Base-by-base conservation (phyloP, 1,139 yeast genomes). In the Hemisphaericaspora lyxosophila region DNA sequence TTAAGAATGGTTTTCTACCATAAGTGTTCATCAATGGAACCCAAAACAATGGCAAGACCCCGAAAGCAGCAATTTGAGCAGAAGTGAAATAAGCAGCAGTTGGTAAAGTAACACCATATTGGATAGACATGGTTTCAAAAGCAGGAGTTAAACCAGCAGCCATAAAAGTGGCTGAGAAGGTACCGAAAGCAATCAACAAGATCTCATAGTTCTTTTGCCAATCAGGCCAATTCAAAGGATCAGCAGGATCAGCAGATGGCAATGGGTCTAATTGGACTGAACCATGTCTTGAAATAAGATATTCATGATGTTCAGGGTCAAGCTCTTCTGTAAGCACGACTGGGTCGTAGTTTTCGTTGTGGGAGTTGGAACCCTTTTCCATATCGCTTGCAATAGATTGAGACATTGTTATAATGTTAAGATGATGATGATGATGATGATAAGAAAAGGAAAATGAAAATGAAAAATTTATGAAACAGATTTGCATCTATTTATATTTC, bases 131-230 rank as follows among this genome's bases (percentile, higher is more conserved):
- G 3, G 46, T 20, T 26, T 42, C 48, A 34, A 38, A 50, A 12
- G 53, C 49, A n/a, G 53, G 52, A 9, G 50, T 46, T 16, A 48
- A 37, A 14, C 51, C 53, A 14, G 52, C 51, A 20, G 53, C 50
- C 50, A 49, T 47, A 25, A 49, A 47, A 7, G 51, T 50, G 19
- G 47, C 38, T 25, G 44, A 34, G 24, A 48, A 48, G n/a, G 50
- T 39, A 27, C 50, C 48, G 28, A 49, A 47, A 1, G 53, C 46
- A 25, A 50, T 42, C 28, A 48, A 28, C 23, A 39, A n/a, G 14
- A 50, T 47, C 31, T 43, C 45, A 31, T 35, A 44, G 17, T 43
- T 41, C 31, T 43, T 44, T 27, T 41, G 36, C 48, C 48, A 41
- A 17, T 37, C 38, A 4, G 53, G 48, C 54, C 54, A 50, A 28